Base-by-base conservation (phyloP, 129 eudicot genomes). In the Calendula officinalis region DNA sequence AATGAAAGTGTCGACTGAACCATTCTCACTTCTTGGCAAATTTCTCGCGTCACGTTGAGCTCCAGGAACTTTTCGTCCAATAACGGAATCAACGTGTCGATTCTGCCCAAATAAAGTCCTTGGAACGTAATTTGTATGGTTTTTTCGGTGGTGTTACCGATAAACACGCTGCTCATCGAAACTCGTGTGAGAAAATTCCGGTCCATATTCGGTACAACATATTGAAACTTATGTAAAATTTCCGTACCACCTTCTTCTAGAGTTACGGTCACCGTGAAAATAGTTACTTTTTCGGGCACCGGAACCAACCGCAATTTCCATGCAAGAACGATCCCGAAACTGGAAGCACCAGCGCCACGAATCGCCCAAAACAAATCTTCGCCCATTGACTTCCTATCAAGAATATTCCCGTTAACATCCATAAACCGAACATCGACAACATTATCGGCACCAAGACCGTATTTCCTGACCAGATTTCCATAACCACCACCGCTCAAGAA, bases 1-100 rank as follows among this genome's bases (percentile, higher is more conserved):
- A 68, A 57, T 10, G n/a, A 41, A 16, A 68, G 57, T 22, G 38
- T 35, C 1, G 86, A n/a, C 11, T 74, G 38, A 12, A 73, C 69
- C 86, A 77, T 76, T 49, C 62, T 72, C 76, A 72, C 37, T 33
- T 81, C 86, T 15, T 16, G 10, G 16, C 76, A 76, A 2, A 76
- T 72, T 6, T 74, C 60, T 22, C 51, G 36, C 3, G 32, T 17
- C 40, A 77, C 17, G 1, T 61, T 74, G 10, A 77, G 34, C 46
- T 82, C 83, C 0, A 80, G 80, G 8, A 82, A 77, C 3, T 7
- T 47, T 34, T 70, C 8, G 7, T 74, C 33, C 45, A 82, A 37
- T 5, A 64, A 5, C 0, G 77, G 42, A 7, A 65, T n/a, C 43
- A 81, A 34, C 35, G 62, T 30, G 17, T 77, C 52, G n/a, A 45